These are phyloP conservation scores for Curvularia hawaiiensis DNA, from an alignment of 2,329 filamentous ascomycete species.

Conservation along the genomic window DNA sequence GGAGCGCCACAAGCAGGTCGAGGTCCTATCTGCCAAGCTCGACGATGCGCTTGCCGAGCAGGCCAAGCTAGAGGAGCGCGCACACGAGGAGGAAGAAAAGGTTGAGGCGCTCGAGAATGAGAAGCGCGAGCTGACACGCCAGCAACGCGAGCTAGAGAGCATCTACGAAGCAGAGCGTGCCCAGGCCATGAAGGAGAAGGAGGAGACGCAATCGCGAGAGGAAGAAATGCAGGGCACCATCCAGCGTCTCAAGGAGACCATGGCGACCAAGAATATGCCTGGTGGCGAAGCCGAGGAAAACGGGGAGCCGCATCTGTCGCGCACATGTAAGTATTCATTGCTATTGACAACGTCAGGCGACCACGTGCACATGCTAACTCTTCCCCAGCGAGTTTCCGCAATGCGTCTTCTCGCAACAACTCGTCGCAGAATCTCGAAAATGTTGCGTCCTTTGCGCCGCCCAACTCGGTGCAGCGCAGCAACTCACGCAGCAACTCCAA, in stretches of 20 bases:
- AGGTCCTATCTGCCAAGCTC: conserved; percentile 82
- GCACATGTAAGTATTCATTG: conserved; percentile 54
- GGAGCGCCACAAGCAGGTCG: conserved; percentile 80
- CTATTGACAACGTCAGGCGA: background rate
- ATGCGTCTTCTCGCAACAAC: conserved; percentile 51
- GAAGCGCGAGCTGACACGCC: conserved; percentile 79
- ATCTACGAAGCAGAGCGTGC: conserved; percentile 91
- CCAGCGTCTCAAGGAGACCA: conserved; percentile 86
- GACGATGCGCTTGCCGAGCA: conserved; percentile 87
- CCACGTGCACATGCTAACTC: conserved; percentile 26
- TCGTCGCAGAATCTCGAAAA: conserved; percentile 75
- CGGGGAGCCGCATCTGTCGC: conserved; percentile 55
- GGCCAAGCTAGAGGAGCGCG: conserved; percentile 81
- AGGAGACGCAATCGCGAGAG: conserved; percentile 80
- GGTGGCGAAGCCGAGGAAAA: conserved; percentile 52
- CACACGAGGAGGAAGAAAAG: conserved; percentile 85
- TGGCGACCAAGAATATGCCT: conserved; percentile 73
- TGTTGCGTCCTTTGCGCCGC: conserved; percentile 81
- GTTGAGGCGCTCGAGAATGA: conserved; percentile 82
- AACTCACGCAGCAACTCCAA: conserved; percentile 90
- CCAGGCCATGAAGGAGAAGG: conserved; percentile 88
- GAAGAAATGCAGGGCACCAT: conserved; percentile 91
- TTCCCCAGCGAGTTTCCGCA: conserved; percentile 47
- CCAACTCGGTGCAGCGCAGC: conserved; percentile 81
- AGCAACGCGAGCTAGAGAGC: conserved; percentile 88